phyloP scores from a whole-genome alignment of 2,329 filamentous ascomycete species.

The Coniella lustricola region DNA sequence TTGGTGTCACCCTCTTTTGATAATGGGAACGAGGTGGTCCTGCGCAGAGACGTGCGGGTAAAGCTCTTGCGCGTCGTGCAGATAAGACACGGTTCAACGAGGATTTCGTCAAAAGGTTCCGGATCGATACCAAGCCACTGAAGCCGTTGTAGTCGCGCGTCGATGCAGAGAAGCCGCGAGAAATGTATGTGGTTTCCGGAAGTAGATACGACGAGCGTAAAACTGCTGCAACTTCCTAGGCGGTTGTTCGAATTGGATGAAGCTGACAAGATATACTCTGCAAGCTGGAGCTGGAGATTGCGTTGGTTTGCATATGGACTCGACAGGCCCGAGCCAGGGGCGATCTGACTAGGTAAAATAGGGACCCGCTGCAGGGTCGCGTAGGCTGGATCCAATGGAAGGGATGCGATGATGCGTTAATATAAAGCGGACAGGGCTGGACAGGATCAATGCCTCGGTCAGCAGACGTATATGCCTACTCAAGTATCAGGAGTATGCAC shows the following conservation, averaged over 20 bases:
- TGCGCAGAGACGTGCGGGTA: too few species aligned
- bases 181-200: conserved; percentile 1
- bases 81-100: background rate
- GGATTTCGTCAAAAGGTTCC: background rate
- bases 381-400: conserved; percentile 5
- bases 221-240: background rate
- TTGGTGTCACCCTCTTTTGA: conserved; percentile 1
- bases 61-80: too few species aligned
- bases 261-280: conserved; percentile 12
- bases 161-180: background rate
- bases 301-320: background rate
- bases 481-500: too few species aligned
- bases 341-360: conserved; percentile 5
- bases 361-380: conserved; percentile 9
- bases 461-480: background rate
- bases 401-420: conserved; percentile 13
- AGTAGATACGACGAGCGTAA: conserved; percentile 4
- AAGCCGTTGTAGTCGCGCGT: conserved; percentile 1
- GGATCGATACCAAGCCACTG: background rate
- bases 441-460: conserved; percentile 9
- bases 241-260: conserved; percentile 6
- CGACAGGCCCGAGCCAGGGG: conserved; percentile 10
- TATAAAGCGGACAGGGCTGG: conserved; percentile 16
- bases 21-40: background rate
- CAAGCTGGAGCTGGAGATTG: conserved; percentile 7